phyloP scores from a whole-genome alignment of 805 yeast genomes.

The Komagataella ulmi region DNA sequence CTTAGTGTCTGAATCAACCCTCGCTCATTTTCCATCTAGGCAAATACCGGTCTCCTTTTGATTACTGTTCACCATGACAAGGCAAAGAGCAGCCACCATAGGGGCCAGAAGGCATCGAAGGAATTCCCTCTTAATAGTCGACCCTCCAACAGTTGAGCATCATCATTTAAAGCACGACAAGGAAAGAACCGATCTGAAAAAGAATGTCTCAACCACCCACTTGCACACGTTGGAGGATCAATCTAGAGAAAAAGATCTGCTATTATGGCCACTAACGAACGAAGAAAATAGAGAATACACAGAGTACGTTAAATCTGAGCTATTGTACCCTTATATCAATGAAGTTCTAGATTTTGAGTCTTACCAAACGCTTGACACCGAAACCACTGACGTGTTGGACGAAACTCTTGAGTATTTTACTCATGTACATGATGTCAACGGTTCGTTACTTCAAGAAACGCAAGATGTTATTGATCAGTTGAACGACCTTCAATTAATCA shows the following conservation, averaged over 20 bases:
- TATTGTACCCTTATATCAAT: background rate
- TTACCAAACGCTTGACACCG: background rate
- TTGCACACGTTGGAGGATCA: background rate
- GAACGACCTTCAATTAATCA: constrained; percentile 31
- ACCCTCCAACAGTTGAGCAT: background rate
- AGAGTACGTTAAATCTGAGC: background rate
- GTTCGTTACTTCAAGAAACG: constrained; percentile 29
- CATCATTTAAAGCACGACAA: background rate
- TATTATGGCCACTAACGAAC: background rate
- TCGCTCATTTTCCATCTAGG: background rate
- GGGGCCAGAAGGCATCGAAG: background rate
- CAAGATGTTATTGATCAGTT: constrained; percentile 29
- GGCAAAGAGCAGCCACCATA: background rate
- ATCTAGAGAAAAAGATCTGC: background rate
- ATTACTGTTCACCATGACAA: background rate
- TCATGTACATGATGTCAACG: background rate
- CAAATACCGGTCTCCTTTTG: background rate
- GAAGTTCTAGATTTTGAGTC: background rate
- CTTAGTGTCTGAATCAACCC: background rate
- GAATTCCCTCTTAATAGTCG: background rate
- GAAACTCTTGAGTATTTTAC: background rate
- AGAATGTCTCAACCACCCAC: background rate
- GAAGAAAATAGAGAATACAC: background rate
- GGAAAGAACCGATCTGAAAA: background rate
- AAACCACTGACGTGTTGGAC: background rate